These are phyloP conservation scores for Fusarium nurragi DNA, from an alignment of 2,329 filamentous ascomycete species.

Conservation along the genomic window DNA sequence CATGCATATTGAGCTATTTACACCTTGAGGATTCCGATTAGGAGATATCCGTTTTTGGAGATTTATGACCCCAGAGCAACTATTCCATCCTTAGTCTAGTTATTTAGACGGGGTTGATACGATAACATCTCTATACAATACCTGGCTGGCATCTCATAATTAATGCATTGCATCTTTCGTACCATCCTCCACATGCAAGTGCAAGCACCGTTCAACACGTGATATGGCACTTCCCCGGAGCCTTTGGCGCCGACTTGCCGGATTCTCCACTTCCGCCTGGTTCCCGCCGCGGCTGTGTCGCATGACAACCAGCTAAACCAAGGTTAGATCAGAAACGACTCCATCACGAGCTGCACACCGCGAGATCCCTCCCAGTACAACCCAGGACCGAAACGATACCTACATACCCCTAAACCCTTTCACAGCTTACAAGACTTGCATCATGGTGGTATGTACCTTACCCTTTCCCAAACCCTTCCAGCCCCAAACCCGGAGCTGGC, in stretches of 20 bases:
- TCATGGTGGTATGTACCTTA: conserved; percentile 48
- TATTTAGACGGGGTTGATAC: conserved; percentile 16
- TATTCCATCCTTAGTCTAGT: conserved; percentile 29
- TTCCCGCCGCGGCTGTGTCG: conserved; percentile 35
- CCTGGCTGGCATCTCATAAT: not conserved
- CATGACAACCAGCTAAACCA: conserved; percentile 37
- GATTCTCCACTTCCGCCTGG: conserved; percentile 31
- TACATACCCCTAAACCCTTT: not conserved
- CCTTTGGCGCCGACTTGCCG: conserved; percentile 38
- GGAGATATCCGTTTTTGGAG: not conserved
- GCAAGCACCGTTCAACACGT: conserved; percentile 24
- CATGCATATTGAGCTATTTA: conserved; percentile 23
- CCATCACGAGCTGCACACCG: conserved; percentile 35
- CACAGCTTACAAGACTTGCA: conserved; percentile 18
- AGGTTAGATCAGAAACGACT: conserved; percentile 30
- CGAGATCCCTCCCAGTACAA: conserved; percentile 14
- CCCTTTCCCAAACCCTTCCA: not conserved
- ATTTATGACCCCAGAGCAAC: conserved; percentile 5
- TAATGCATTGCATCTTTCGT: conserved; percentile 3
- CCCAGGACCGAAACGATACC: not conserved
- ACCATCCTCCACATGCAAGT: conserved; percentile 7
- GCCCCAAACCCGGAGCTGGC: conserved; percentile 20
- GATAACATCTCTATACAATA: conserved; percentile 5
- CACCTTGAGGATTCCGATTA: conserved; percentile 2
- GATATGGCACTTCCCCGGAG: conserved; percentile 35